Conservation (phyloP, 441 rosid species). For the Macaranga tanarius region DNA sequence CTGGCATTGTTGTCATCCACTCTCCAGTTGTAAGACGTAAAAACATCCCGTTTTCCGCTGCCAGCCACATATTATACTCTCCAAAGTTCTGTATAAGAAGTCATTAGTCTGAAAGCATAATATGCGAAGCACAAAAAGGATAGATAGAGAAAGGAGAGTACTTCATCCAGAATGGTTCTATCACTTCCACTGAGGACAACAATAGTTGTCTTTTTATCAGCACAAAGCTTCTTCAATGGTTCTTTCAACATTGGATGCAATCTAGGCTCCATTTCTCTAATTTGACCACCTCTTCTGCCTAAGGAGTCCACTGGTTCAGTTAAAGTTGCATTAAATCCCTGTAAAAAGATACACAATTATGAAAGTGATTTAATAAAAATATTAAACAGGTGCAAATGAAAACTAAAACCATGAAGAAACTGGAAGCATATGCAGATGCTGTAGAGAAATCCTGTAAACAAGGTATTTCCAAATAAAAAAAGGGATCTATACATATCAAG, state of each 20-base stretch:
- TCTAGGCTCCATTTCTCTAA: conserved; percentile 68
- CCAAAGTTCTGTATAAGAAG: conserved; percentile 56
- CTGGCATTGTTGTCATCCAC: conserved; percentile 94
- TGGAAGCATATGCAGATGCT: not conserved
- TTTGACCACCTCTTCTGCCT: conserved; percentile 64
- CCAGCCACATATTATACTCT: conserved; percentile 71
- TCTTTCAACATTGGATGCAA: conserved; percentile 58
- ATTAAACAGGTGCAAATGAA: not conserved
- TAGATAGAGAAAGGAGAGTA: conserved; percentile 29
- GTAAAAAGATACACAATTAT: conserved; percentile 19
- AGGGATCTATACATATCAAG: not conserved
- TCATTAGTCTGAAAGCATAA: conserved; percentile 16
- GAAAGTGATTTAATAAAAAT: not conserved
- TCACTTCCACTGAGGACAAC: conserved; percentile 76
- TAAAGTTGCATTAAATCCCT: conserved; percentile 73
- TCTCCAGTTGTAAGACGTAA: conserved; percentile 57
- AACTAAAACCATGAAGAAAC: not conserved
- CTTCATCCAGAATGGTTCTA: conserved; percentile 62
- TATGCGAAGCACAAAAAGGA: conserved; percentile 3
- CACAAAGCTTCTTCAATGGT: conserved; percentile 55
- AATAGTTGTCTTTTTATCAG: conserved; percentile 51
- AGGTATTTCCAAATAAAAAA: conserved; percentile 2
- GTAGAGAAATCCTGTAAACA: not conserved
- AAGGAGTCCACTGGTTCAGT: conserved; percentile 55
- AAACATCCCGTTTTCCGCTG: conserved; percentile 88